Evolutionary conservation across 2,329 filamentous ascomycete genomes (phyloP).

Genomic region (Pyricularia grisea): DNA sequence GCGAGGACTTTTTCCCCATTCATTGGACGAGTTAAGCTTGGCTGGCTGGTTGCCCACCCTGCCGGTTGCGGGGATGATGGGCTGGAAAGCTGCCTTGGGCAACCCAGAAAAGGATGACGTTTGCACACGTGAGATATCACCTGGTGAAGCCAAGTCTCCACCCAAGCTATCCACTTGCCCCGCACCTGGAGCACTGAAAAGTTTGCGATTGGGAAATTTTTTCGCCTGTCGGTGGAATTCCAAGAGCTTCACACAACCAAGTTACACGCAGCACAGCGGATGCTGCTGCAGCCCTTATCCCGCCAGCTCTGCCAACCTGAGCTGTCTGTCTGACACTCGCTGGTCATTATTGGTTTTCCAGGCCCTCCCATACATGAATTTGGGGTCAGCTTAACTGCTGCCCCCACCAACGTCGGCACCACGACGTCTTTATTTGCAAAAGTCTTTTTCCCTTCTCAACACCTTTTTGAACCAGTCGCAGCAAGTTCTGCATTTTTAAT

Average conservation of each 20-base stretch:
- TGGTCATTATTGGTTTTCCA: not conserved
- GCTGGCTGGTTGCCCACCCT: not conserved
- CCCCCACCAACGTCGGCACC: constrained; percentile 15
- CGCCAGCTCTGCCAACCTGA: not conserved
- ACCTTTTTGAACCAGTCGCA: constrained; percentile 45
- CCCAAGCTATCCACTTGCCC: not conserved
- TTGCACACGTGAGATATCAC: not conserved
- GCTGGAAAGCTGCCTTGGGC: not conserved
- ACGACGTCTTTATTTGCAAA: constrained; percentile 31
- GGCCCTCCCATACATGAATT: not conserved
- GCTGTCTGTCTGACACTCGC: not conserved
- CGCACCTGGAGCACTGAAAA: not conserved
- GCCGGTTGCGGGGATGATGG: not conserved
- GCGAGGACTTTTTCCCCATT: not conserved
- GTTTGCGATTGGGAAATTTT: not conserved
- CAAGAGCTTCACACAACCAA: not conserved
- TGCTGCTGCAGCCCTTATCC: not conserved
- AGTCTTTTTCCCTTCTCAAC: constrained; percentile 41
- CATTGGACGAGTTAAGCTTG: not conserved
- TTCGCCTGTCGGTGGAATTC: not conserved
- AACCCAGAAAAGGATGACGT: not conserved
- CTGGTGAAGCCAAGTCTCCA: not conserved
- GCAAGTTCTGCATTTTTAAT: constrained; percentile 49
- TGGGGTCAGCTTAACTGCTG: not conserved
- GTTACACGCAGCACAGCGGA: not conserved